Base-by-base conservation (phyloP, 257 asterid species). In the Rubia yunnanensis region DNA sequence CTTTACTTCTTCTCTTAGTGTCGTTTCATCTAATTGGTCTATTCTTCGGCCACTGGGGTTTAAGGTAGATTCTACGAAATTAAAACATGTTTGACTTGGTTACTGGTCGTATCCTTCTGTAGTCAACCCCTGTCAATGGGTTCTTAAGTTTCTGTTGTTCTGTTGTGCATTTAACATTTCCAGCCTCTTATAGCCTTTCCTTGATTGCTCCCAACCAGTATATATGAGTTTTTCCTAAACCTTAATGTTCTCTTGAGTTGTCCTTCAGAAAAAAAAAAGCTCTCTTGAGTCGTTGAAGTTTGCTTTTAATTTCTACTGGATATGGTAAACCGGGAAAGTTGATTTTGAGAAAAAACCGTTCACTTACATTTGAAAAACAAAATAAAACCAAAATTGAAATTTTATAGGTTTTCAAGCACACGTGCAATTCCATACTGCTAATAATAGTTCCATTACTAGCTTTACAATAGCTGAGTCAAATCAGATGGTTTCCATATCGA, bases 101-200 rank as follows among this genome's bases (percentile, higher is more conserved):
- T 90, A 94, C 80, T 85, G 99, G 99, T 97, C 97, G 95, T 94
- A 94, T 94, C 99, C 97, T 71, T 75, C 28, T 7, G 24, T n/a
- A 32, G 3, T 22, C 14, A 36, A 38, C 15, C n/a, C 35, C 44
- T 28, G 17, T 35, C 5, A 28, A 22, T 35, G 7, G 27, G 22
- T 53, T 5, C 27, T 64, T 36, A 26, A n/a, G 8, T 22, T 11
- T 55, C 15, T 36, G 1, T 13, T 62, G 4, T 48, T 34, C 5
- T 31, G 0, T 5, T 1, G 35, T 52, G 50, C 6, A 18, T 14
- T n/a, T n/a, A 8, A 27, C 55, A 6, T 28, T 41, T 27, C 30
- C 35, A 1, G 20, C 36, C 22, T 70, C 36, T 11, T 58, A 28
- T 58, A 58, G 63, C 63, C 41, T 30, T 3, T 58, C 15, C 41